Evolutionary conservation across 306 rosid genomes (phyloP).

Genomic region (Betula pendula): DNA sequence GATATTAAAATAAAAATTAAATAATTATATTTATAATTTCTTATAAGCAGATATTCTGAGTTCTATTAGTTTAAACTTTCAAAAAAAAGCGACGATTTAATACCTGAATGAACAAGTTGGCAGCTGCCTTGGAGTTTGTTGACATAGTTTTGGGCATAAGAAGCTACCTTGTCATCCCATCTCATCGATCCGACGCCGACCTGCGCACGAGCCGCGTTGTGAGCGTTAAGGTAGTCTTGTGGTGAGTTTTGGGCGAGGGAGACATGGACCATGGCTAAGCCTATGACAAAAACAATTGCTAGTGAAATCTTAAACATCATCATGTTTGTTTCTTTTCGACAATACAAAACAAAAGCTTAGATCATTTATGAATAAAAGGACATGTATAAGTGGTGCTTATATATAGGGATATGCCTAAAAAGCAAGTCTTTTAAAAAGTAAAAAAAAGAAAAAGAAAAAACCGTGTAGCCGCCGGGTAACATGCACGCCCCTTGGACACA

Average conservation of each 20-base stretch:
- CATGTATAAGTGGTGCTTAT: neutral
- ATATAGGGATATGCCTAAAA: no score
- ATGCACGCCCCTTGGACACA: neutral
- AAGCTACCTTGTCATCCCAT: conserved; percentile 16
- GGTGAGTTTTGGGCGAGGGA: conserved; percentile 22
- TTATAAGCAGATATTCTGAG: no score
- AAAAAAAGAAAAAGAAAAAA: no score
- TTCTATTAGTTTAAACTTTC: no score
- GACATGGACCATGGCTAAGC: neutral
- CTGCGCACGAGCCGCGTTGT: conserved; percentile 19
- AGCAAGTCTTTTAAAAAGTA: no score
- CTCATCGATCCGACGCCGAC: conserved; percentile 12
- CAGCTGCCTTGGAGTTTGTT: conserved; percentile 15
- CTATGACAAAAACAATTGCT: neutral
- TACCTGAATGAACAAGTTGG: conserved; percentile 26
- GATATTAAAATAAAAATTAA: no score
- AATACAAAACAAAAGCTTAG: no score
- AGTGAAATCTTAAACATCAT: neutral
- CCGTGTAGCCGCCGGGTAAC: neutral
- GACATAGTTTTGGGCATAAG: conserved; percentile 18
- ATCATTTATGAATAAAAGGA: neutral
- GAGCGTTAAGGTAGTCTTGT: conserved; percentile 15
- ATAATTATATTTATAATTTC: no score
- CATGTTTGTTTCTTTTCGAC: neutral
- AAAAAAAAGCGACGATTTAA: no score